Percentiles rank a stretch among this genome's conserved stretches.
phyloP scores from a whole-genome alignment of 1,284 basidiomycete species.

The Fistulina hepatica region DNA sequence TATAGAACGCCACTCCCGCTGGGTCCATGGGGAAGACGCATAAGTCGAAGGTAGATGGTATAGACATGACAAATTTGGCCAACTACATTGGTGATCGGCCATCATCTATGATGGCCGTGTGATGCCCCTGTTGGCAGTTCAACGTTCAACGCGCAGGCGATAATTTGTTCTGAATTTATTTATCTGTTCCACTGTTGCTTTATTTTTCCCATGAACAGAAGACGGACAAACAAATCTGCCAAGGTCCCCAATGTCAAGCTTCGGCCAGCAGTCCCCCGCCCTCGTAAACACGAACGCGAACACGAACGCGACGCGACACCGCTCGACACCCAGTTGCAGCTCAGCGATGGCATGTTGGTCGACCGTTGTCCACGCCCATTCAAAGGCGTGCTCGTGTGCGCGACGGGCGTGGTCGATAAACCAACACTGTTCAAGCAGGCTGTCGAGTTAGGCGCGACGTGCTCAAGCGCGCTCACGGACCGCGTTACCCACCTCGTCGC shows the following conservation, averaged over 20 bases:
- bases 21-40: too few species aligned
- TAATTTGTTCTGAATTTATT: too few species aligned
- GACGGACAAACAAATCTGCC: too few species aligned
- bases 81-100: too few species aligned
- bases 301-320: conserved; percentile 14
- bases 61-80: too few species aligned
- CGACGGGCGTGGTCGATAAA: conserved; percentile 59
- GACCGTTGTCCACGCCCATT: conserved; percentile 45
- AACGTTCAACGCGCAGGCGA: too few species aligned
- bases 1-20: too few species aligned
- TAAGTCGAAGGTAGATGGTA: too few species aligned
- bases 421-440: conserved; percentile 62
- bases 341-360: conserved; percentile 31
- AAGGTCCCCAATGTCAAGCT: conserved; percentile 72
- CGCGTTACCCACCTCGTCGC: conserved; percentile 74
- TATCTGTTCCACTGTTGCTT: too few species aligned
- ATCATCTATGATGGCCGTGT: too few species aligned
- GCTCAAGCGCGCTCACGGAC: conserved; percentile 61
- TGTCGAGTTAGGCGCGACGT: conserved; percentile 60
- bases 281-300: conserved; percentile 19
- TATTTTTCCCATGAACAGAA: too few species aligned
- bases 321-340: conserved; percentile 24
- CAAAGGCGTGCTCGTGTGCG: conserved; percentile 51
- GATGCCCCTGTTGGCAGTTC: too few species aligned
- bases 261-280: conserved; percentile 43